These are phyloP conservation scores for Bruguiera hainesii DNA, from an alignment of 441 rosid genomes.

Conservation along the genomic window DNA sequence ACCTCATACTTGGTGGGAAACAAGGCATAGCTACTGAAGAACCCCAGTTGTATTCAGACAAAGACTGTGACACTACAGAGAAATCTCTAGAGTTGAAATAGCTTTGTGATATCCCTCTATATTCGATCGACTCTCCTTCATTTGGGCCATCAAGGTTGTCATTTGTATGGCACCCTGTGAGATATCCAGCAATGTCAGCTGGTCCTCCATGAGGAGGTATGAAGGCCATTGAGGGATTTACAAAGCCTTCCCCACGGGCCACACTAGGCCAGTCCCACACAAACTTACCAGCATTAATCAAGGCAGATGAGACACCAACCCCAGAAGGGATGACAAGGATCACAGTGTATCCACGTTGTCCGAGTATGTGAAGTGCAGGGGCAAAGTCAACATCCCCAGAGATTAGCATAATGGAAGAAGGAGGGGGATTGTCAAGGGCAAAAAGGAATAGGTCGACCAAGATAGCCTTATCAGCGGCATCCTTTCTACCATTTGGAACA, in stretches of 20 bases:
- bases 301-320: conserved; percentile 76
- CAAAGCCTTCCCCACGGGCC: conserved; percentile 94
- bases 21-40: conserved; percentile 34
- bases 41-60: conserved; percentile 41
- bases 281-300: conserved; percentile 80
- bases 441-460: conserved; percentile 92
- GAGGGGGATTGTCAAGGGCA: conserved; percentile 82
- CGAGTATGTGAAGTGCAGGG: conserved; percentile 89
- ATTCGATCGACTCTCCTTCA: conserved; percentile 78
- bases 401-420: conserved; percentile 82
- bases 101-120: conserved; percentile 56
- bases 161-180: conserved; percentile 45
- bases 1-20: conserved; percentile 39
- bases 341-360: conserved; percentile 85
- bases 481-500: conserved; percentile 96
- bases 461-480: conserved; percentile 95
- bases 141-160: conserved; percentile 44
- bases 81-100: conserved; percentile 58
- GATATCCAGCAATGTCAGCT: conserved; percentile 38
- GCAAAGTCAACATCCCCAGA: conserved; percentile 96
- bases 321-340: conserved; percentile 87
- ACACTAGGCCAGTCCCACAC: conserved; percentile 98
- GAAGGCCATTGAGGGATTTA: conserved; percentile 42
- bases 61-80: conserved; percentile 51
- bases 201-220: conserved; percentile 41